These are phyloP conservation scores for Aspergillus pseudoterreus DNA, from an alignment of 2,329 filamentous ascomycete genomes.

Conservation along the genomic window DNA sequence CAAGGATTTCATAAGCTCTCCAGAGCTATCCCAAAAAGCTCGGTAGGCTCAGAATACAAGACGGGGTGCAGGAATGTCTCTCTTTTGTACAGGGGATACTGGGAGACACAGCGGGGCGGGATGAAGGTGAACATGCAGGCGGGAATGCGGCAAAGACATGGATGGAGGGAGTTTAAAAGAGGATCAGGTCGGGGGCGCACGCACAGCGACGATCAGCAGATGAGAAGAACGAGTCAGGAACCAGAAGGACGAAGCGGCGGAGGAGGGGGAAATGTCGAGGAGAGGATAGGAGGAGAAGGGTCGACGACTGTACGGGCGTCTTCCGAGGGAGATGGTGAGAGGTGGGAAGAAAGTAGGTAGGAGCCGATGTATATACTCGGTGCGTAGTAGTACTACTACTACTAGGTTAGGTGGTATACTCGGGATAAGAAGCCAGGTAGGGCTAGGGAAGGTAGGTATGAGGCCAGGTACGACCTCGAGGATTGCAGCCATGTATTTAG, in stretches of 20 bases:
- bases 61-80: slow-evolving; percentile 7
- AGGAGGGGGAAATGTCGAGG: slow-evolving; percentile 1
- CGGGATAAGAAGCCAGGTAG: too few relatives aligned
- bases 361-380: too few relatives aligned
- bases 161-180: slow-evolving; percentile 22
- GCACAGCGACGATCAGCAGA: slow-evolving; percentile 19
- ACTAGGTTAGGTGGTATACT: too few relatives aligned
- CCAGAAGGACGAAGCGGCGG: slow-evolving; percentile 6
- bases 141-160: slow-evolving; percentile 26
- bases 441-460: background rate
- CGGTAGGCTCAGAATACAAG: slow-evolving; percentile 14
- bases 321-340: background rate
- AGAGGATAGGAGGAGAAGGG: slow-evolving; percentile 4
- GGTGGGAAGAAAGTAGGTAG: background rate
- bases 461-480: background rate
- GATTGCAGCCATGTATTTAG: background rate
- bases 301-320: too few relatives aligned
- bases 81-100: slow-evolving; percentile 10
- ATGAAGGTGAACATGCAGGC: slow-evolving; percentile 6
- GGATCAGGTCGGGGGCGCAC: slow-evolving; percentile 14
- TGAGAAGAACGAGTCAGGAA: slow-evolving; percentile 10
- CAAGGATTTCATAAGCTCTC: background rate
- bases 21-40: slow-evolving; percentile 12
- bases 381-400: too few relatives aligned
- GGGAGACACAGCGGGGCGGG: slow-evolving; percentile 3